Base-by-base conservation (phyloP, 2,329 filamentous ascomycete species). In the Lasiodiplodia hormozganensis region DNA sequence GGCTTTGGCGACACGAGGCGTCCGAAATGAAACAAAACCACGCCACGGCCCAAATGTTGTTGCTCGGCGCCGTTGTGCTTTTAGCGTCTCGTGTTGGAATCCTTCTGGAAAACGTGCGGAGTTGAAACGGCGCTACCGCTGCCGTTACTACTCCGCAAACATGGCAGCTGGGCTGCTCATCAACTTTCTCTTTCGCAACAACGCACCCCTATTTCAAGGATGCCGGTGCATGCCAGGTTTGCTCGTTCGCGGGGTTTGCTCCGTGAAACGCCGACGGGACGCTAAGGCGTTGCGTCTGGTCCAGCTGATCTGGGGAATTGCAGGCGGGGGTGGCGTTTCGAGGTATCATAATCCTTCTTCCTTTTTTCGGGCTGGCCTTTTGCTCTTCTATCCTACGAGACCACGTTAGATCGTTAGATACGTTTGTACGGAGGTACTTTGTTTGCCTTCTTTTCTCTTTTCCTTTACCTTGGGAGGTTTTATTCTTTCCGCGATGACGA, bases 351-450 rank as follows among this genome's bases (percentile, higher is more conserved):
- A 28, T 28, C 28, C 28, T n/a, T 36, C 7, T 51, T 36, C 38
- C 34, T 51, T 23, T 14, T 18, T 16, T 21, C 4, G 23, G 52
- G 31, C 38, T 34, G n/a, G 23, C 7, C 12, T 16, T 40, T 25
- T 62, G 6, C 16, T 40, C 25, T 40, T 53, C 2, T 25, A n/a
- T 54, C 18, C 54, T 11, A 52, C n/a, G 60, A 62, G 47, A 62
- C 47, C 31, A 52, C 60, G 60, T 62, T 62, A 62, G 60, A 62
- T 31, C 12, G 21, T 62, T 51, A 62, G 60, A 62, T 8, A 51
- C 18, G 18, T 14, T n/a, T 36, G 31, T 52, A 18, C 36, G 43
- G 60, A 28, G 60, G n/a, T 16, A 25, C 10, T 25, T 51, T 62
- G 31, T 12, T 57, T 14, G 38, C 2, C 18, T 38, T 38, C 16